Conservation (phyloP, 306 rosid genomes). For the Pterocarpus santalinus region DNA sequence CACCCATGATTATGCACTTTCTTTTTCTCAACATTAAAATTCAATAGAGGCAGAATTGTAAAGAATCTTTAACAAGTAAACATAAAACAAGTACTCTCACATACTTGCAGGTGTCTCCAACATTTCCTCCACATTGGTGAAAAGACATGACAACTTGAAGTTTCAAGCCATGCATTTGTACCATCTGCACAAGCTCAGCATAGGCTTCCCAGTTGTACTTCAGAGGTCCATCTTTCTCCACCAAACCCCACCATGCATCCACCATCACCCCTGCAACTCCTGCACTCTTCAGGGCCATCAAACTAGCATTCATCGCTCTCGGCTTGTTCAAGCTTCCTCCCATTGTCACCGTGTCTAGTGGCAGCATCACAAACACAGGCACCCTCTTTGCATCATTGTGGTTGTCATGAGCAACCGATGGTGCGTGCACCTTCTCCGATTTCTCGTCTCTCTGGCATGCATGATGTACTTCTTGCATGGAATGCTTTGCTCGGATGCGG, state of each 20-base stretch:
- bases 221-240: slow-evolving; percentile 86
- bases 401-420: slow-evolving; percentile 37
- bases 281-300: slow-evolving; percentile 91
- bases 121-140: slow-evolving; percentile 99
- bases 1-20: too few species aligned
- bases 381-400: slow-evolving; percentile 55
- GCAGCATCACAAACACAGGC: slow-evolving; percentile 93
- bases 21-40: background rate
- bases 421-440: slow-evolving; percentile 67
- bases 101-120: slow-evolving; percentile 97
- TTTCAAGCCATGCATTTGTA: slow-evolving; percentile 87
- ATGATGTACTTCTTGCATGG: slow-evolving; percentile 51
- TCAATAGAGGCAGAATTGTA: background rate
- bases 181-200: slow-evolving; percentile 90
- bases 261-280: slow-evolving; percentile 99
- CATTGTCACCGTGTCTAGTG: slow-evolving; percentile 78
- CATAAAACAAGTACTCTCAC: slow-evolving; percentile 1
- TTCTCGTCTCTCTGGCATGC: slow-evolving; percentile 41
- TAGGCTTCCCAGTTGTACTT: slow-evolving; percentile 92
- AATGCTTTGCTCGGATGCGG: slow-evolving; percentile 54
- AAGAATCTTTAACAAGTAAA: slow-evolving; percentile 14
- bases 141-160: slow-evolving; percentile 97
- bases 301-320: slow-evolving; percentile 84
- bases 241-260: slow-evolving; percentile 99
- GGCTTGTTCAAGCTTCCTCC: slow-evolving; percentile 83